Evolutionary conservation across 768 basidiomycete genomes (phyloP), one percentile per base, ranked within the genome.

Genomic region (Lentinula aciculospora): DNA sequence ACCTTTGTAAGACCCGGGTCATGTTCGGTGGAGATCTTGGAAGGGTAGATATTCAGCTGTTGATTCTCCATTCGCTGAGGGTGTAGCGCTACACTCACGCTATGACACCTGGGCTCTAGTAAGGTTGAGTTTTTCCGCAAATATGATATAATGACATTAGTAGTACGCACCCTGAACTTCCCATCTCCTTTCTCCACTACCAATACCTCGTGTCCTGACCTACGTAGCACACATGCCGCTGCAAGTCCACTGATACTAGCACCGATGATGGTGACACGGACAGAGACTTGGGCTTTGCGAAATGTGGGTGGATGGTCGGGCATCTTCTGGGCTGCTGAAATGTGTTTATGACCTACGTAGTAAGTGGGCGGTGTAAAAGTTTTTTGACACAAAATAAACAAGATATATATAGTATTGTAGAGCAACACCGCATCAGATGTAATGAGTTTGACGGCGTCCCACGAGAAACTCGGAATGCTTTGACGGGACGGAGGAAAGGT

Each of bases 121-220:
- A 58, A 47, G 37, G 49, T 36, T 28, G 9, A 44, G 42, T 21
- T 23, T 36, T 28, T 12, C n/a, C n/a, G 3, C 6, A 23, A 10
- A 31, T 9, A 8, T 37, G 31, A 15, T 25, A 48, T 34, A 23
- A 27, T 45, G 13, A 54, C 31, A 2, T n/a, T n/a, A n/a, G n/a
- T n/a, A n/a, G n/a, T n/a, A 64, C 75, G 61, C 62, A 77, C 77
- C 63, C 65, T 70, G n/a, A 72, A 66, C n/a, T 71, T 71, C 15
- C 76, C 77, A 56, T 74, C 71, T 17, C 67, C 69, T 58, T 74
- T 71, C 64, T 87, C 85, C 21, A 86, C 66, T 2, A 88, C 76
- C 2, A 76, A 70, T n/a, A 86, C 85, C 31, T 72, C 69, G 68
- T 88, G 86, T 5, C 86, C 85, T 5, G 78, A 78, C 62, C 75